Conservation (phyloP, 2,329 filamentous ascomycete species). For the Diplodia seriata region DNA sequence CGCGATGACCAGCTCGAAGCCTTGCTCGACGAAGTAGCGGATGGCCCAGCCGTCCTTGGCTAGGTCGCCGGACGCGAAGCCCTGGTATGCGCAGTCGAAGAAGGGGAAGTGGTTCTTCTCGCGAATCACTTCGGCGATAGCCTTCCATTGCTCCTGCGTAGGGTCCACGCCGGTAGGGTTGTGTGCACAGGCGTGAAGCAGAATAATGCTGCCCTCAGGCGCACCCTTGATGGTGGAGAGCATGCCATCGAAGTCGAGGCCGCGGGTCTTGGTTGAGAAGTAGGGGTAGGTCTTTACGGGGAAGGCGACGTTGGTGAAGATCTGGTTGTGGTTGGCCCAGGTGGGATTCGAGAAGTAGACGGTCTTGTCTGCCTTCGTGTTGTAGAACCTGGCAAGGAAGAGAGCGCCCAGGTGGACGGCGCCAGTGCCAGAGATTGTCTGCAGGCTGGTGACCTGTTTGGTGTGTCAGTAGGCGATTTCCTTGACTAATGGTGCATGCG, state of each 20-base stretch:
- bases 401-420: slow-evolving; percentile 91
- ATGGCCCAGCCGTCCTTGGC: slow-evolving; percentile 88
- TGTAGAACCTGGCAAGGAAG: slow-evolving; percentile 93
- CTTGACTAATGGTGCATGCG: slow-evolving; percentile 25
- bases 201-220: slow-evolving; percentile 80
- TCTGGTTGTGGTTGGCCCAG: slow-evolving; percentile 99
- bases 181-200: slow-evolving; percentile 95
- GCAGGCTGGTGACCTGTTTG: slow-evolving; percentile 72
- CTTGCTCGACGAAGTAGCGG: slow-evolving; percentile 90
- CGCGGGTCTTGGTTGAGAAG: slow-evolving; percentile 87
- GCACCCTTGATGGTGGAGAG: slow-evolving; percentile 71
- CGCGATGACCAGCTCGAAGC: slow-evolving; percentile 70
- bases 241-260: slow-evolving; percentile 92
- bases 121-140: slow-evolving; percentile 79
- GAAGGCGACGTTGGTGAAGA: slow-evolving; percentile 89
- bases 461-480: slow-evolving; percentile 29
- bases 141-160: slow-evolving; percentile 90
- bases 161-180: slow-evolving; percentile 98
- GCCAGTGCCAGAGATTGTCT: slow-evolving; percentile 97
- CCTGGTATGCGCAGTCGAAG: slow-evolving; percentile 98
- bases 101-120: slow-evolving; percentile 90
- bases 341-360: slow-evolving; percentile 95
- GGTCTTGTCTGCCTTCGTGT: slow-evolving; percentile 66
- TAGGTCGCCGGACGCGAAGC: slow-evolving; percentile 92
- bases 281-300: slow-evolving; percentile 87